A percentile compares a stretch with the other conserved stretches of the same genome.
These are phyloP conservation scores for Lactarius hatsudake DNA, from an alignment of 768 basidiomycete species.

Conservation along the genomic window DNA sequence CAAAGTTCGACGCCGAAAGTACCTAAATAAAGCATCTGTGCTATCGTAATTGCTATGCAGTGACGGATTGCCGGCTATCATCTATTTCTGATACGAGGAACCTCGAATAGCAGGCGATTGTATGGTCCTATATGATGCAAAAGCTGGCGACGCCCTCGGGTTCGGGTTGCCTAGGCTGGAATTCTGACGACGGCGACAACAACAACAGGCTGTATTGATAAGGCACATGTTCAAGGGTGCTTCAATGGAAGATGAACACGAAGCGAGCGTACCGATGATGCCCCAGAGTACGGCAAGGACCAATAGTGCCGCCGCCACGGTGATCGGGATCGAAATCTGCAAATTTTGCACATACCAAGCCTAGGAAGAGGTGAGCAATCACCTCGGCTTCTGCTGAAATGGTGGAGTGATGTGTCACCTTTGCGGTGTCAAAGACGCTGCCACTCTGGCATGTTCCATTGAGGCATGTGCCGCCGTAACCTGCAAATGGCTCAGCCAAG, in stretches of 20 bases:
- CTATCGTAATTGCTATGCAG: not conserved
- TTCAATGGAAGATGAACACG: not conserved
- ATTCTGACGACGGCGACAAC: not conserved
- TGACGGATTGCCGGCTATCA: not conserved
- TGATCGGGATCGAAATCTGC: constrained; percentile 76
- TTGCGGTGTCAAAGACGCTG: constrained; percentile 55
- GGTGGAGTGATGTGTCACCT: constrained; percentile 39
- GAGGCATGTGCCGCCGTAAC: constrained; percentile 68
- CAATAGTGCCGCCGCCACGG: constrained; percentile 65
- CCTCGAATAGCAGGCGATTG: not conserved
- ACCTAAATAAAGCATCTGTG: constrained; percentile 7
- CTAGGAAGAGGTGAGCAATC: constrained; percentile 35
- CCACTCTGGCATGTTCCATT: constrained; percentile 62
- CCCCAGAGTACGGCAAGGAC: constrained; percentile 55
- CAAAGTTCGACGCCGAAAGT: constrained; percentile 44
- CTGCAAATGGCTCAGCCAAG: constrained; percentile 35
- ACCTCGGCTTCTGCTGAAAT: constrained; percentile 7
- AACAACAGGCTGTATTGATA: constrained; percentile 11
- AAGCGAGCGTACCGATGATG: constrained; percentile 43
- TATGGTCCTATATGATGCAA: not conserved
- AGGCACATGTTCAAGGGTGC: not conserved
- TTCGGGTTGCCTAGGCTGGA: not conserved
- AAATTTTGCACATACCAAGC: constrained; percentile 76
- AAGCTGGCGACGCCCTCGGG: not conserved
- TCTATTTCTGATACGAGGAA: constrained; percentile 1